Conservation (phyloP, 1,284 basidiomycete species). For the Pseudozyma pruni region DNA sequence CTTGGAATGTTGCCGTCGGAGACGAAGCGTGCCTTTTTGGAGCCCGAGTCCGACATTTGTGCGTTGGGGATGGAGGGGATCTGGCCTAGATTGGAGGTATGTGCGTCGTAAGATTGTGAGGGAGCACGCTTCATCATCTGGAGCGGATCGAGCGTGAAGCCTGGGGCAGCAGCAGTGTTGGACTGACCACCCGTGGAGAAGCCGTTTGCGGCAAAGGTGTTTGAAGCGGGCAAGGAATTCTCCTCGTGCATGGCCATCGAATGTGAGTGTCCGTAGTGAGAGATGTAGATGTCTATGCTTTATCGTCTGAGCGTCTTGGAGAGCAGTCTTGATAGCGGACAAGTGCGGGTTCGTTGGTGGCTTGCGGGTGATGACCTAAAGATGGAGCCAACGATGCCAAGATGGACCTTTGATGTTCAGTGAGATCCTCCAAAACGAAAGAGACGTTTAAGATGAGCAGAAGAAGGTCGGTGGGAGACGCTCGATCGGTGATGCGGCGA, state of each 20-base stretch:
- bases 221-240: slow-evolving; percentile 26
- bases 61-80: slow-evolving; percentile 22
- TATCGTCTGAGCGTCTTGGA: too few species aligned
- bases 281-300: too few species aligned
- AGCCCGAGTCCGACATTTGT: slow-evolving; percentile 23
- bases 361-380: background rate
- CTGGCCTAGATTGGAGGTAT: slow-evolving; percentile 34
- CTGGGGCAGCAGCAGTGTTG: slow-evolving; percentile 24
- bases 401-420: slow-evolving; percentile 1
- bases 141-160: slow-evolving; percentile 39
- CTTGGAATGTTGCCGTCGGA: slow-evolving; percentile 56
- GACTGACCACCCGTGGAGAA: slow-evolving; percentile 10
- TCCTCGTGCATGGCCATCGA: slow-evolving; percentile 34
- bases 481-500: background rate
- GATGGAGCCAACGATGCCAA: background rate
- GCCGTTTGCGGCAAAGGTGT: slow-evolving; percentile 32
- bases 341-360: background rate
- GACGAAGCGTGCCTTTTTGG: slow-evolving; percentile 58
- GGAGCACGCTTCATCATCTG: slow-evolving; percentile 58
- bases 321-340: background rate
- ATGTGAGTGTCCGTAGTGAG: slow-evolving; percentile 6
- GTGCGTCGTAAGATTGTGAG: slow-evolving; percentile 53
- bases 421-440: slow-evolving; percentile 5
- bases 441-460: too few species aligned
- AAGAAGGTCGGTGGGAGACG: too few species aligned